phyloP scores from a whole-genome alignment of 2,329 filamentous ascomycete genomes.

The Penicillium hordei region DNA sequence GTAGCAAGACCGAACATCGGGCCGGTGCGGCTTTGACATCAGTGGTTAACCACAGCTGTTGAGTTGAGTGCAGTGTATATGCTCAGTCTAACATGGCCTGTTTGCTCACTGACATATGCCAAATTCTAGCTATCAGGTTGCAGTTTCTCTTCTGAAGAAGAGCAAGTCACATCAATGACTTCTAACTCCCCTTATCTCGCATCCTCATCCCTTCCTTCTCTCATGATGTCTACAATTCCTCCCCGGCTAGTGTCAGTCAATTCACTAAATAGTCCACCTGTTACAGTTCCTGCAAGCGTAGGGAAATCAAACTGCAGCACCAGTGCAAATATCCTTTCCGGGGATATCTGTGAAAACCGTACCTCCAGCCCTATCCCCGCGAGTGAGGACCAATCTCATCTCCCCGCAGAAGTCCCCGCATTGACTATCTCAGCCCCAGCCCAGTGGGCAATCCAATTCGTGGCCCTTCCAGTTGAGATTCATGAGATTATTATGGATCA shows the following conservation, averaged over 20 bases:
- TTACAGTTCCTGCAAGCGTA: background rate
- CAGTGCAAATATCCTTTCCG: conserved; percentile 24
- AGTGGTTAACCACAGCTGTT: background rate
- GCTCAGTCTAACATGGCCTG: background rate
- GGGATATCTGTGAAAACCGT: background rate
- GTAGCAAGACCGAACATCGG: background rate
- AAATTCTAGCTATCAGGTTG: background rate
- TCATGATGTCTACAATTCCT: conserved; percentile 33
- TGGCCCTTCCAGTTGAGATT: conserved; percentile 65
- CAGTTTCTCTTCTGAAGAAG: background rate
- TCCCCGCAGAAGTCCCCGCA: background rate
- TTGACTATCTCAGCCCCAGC: background rate
- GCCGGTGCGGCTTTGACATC: background rate
- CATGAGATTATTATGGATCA: conserved; percentile 71
- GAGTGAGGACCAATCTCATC: background rate
- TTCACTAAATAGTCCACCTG: conserved; percentile 28
- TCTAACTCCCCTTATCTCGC: background rate
- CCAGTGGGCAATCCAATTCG: conserved; percentile 24
- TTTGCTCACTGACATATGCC: background rate
- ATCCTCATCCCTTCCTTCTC: conserved; percentile 11
- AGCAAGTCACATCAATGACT: background rate
- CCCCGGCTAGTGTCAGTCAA: conserved; percentile 36
- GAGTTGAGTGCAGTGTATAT: background rate
- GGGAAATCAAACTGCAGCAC: conserved; percentile 29
- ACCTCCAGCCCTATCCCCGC: background rate